Evolutionary conservation across 805 yeast genomes (phyloP), one percentile per base, ranked within the genome.

Genomic region (Pichia ethanolica): DNA sequence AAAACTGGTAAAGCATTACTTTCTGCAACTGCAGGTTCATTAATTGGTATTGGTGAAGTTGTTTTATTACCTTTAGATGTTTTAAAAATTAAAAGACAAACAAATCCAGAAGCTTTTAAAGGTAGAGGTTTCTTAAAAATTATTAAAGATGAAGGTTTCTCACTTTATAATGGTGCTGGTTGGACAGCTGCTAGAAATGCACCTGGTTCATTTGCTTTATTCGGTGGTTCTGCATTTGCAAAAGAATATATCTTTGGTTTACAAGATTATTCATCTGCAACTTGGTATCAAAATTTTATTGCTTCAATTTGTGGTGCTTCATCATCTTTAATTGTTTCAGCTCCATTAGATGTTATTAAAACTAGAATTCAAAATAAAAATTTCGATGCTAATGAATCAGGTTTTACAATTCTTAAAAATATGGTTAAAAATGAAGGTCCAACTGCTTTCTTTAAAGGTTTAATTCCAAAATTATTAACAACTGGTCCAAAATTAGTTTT

Each of bases 121-220:
- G 99, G 99, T 60, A 86, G 99, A 74, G 98, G 99, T 10, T 90
- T 93, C 72, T 53, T 90, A 58, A 85, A 79, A 69, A 88, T 93
- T 62, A 66, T 93, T 53, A 64, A 74, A 49, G 99, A 93, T 65
- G 99, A 93, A 72, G 98, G 99, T 20, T 77, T 89, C 52, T 89
- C 93, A 27, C 75, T 93, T 59, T 93, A 93, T 74, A 79, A 97
- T 67, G 99, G 99, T 57, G 90, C 97, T 96, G 98, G 97, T 51
- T 93, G 99, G 99, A 93, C 99, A 52, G 95, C 95, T 59, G 99
- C 99, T 41, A 85, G 99, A 79, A 93, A 93, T 67, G 97, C 98
- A 3, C 99, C 99, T 37, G 99, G 99, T 52, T 89, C 97, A 2
- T 93, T 93, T 65, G 96, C 98, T 14, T 75, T 93, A 50, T 93